phyloP scores from a whole-genome alignment of 192 early-diverging fungal genomes.

The Coemansia sp. region DNA sequence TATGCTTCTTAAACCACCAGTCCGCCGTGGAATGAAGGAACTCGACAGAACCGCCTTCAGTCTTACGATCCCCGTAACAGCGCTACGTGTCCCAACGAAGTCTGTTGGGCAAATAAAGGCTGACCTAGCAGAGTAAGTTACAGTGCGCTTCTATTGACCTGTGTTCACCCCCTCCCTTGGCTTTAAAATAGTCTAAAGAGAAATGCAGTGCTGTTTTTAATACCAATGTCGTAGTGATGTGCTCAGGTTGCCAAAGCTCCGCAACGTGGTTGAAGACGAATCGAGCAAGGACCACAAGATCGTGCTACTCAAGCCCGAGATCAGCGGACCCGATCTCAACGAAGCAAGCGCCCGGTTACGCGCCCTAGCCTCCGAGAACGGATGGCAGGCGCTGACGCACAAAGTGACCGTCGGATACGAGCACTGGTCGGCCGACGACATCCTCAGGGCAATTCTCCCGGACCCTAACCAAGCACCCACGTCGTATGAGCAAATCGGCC shows the following conservation, averaged over 20 bases:
- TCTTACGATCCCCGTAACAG: conserved; percentile 60
- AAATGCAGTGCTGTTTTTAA: conserved; percentile 1
- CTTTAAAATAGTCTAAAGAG: background rate
- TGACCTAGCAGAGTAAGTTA: conserved; percentile 15
- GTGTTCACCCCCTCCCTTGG: background rate
- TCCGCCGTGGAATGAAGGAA: conserved; percentile 65
- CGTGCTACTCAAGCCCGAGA: conserved; percentile 55
- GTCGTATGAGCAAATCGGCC: conserved; percentile 82
- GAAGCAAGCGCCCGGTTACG: conserved; percentile 27
- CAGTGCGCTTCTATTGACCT: background rate
- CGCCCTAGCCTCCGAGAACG: conserved; percentile 5
- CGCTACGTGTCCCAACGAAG: conserved; percentile 64
- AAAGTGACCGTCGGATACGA: conserved; percentile 74
- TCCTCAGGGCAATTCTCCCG: conserved; percentile 87
- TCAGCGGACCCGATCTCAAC: conserved; percentile 17
- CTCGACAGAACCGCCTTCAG: conserved; percentile 69
- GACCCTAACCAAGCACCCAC: conserved; percentile 79
- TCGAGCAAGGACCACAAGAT: conserved; percentile 36
- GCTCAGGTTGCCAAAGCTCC: conserved; percentile 63
- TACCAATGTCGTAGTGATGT: conserved; percentile 49
- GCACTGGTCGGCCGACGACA: conserved; percentile 90
- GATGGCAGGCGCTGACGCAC: conserved; percentile 41
- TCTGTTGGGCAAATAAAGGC: conserved; percentile 58
- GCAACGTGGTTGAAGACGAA: conserved; percentile 63
- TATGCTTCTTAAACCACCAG: conserved; percentile 56